Evolutionary conservation across 2,329 filamentous ascomycete genomes (phyloP), one percentile per base, ranked within the genome.

Genomic region (Pseudogymnoascus verrucosus): DNA sequence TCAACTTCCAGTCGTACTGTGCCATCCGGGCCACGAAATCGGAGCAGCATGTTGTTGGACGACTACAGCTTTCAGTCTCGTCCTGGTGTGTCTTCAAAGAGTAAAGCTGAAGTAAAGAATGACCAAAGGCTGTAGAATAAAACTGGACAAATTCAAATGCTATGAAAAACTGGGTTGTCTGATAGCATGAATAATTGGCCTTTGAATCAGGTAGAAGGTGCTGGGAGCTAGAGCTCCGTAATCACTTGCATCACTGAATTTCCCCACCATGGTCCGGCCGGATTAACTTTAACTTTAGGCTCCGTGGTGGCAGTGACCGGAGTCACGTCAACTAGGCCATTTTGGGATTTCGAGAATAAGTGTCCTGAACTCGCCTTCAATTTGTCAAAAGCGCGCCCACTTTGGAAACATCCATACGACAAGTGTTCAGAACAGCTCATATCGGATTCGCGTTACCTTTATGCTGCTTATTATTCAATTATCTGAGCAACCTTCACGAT

Each of bases 11-110:
- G 81, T 70, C 95, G 89, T 76, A 93, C 88, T 82, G 95, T 95
- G 79, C 95, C 95, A 79, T 97, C 92, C 68, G 90, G 91, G 74
- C 92, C 92, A 71, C 93, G 88, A 70, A 96, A 90, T 76, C 93
- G 86, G 64, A 97, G 81, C 72, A 96, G 82, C 86, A 96, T 96
- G 68, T 73, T 78, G 73, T 73, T 69, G 54, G 64, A 21, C 51
- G 11, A 34, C 7, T 19, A 36, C 21, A 57, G 28, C 28, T 34
- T 34, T 21, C 3, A 8, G 47, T 37, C 16, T 34, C 10, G 28
- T 57, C 21, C n/a, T 14, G 51, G 28, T 14, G 19, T 57, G 16
- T 57, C 16, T 5, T 34, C 16, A 36, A 34, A 7, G 21, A 44
- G 34, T 39, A 8, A 61, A 26, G 59, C 59, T 26, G 19, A 19